Percentiles rank a stretch among this genome's conserved stretches.
phyloP scores from a whole-genome alignment of 331 rosid genomes.

The Quercus lobata region DNA sequence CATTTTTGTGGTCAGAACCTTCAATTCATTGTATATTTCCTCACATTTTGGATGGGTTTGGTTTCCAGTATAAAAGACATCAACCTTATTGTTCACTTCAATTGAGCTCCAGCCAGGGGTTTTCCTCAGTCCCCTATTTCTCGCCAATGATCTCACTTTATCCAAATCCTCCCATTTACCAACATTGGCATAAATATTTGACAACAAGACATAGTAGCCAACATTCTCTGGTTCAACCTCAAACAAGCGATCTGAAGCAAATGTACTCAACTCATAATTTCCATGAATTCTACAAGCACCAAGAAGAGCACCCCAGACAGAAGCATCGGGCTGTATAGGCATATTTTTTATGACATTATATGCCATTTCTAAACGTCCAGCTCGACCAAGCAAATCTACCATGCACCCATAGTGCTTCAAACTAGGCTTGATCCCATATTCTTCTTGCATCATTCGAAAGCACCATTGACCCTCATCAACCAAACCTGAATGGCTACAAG shows the following conservation, averaged over 20 bases:
- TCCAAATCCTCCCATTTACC: constrained; percentile 44
- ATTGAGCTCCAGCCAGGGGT: constrained; percentile 55
- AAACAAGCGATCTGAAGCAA: constrained; percentile 41
- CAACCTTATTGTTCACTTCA: constrained; percentile 30
- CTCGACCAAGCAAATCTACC: constrained; percentile 52
- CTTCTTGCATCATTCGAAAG: constrained; percentile 37
- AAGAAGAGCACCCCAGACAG: constrained; percentile 52
- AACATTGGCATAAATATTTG: constrained; percentile 39
- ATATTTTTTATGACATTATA: constrained; percentile 30
- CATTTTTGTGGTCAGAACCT: constrained; percentile 36
- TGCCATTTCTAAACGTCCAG: constrained; percentile 36
- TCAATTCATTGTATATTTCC: constrained; percentile 32
- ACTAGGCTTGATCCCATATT: constrained; percentile 36
- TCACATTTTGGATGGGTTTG: constrained; percentile 43
- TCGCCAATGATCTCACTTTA: constrained; percentile 36
- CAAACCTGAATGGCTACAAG: constrained; percentile 49
- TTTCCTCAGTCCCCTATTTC: constrained; percentile 29
- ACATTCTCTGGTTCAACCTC: constrained; percentile 28
- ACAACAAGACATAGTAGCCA: constrained; percentile 43
- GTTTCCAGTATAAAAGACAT: constrained; percentile 36
- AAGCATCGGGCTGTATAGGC: constrained; percentile 38
- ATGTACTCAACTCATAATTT: constrained; percentile 29
- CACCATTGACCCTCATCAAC: constrained; percentile 34
- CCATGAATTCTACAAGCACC: constrained; percentile 50
- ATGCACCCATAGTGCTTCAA: constrained; percentile 42